A percentile compares a stretch with the other conserved stretches of the same genome.
phyloP scores from a whole-genome alignment of 768 basidiomycete genomes.

The Phaeolepiota aurea region DNA sequence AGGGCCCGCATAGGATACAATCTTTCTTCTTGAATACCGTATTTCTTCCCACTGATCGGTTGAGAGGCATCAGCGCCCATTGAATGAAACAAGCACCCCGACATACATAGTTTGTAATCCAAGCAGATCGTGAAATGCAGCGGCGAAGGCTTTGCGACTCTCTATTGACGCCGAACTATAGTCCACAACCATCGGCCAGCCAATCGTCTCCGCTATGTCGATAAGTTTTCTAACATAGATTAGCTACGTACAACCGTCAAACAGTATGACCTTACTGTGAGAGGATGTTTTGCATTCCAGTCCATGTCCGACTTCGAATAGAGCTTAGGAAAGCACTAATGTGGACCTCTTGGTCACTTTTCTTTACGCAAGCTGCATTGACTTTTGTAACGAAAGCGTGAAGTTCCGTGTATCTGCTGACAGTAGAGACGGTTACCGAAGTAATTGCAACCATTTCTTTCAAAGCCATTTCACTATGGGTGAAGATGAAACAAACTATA shows the following conservation, averaged over 20 bases:
- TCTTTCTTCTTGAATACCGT: too few species aligned
- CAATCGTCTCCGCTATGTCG: slow-evolving; percentile 58
- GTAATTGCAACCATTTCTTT: too few species aligned
- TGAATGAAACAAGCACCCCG: slow-evolving; percentile 1
- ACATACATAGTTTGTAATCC: slow-evolving; percentile 69
- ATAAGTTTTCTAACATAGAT: slow-evolving; percentile 44
- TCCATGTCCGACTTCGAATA: slow-evolving; percentile 70
- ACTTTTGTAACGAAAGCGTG: too few species aligned
- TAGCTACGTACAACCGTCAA: slow-evolving; percentile 35
- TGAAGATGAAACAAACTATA: too few species aligned
- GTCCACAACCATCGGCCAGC: slow-evolving; percentile 80
- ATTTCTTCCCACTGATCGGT: not conserved
- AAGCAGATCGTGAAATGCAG: slow-evolving; percentile 69
- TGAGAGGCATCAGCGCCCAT: not conserved
- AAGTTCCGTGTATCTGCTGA: too few species aligned
- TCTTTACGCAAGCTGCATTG: too few species aligned
- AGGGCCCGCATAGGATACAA: slow-evolving; percentile 83
- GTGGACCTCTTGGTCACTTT: too few species aligned
- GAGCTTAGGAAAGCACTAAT: slow-evolving; percentile 54
- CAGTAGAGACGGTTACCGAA: too few species aligned
- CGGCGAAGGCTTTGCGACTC: slow-evolving; percentile 61
- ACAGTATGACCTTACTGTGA: slow-evolving; percentile 1
- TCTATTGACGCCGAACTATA: slow-evolving; percentile 42
- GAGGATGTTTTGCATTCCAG: slow-evolving; percentile 23
- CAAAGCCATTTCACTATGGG: too few species aligned